phyloP scores from a whole-genome alignment of 208 protist genomes.

The Trypanosoma vivax region DNA sequence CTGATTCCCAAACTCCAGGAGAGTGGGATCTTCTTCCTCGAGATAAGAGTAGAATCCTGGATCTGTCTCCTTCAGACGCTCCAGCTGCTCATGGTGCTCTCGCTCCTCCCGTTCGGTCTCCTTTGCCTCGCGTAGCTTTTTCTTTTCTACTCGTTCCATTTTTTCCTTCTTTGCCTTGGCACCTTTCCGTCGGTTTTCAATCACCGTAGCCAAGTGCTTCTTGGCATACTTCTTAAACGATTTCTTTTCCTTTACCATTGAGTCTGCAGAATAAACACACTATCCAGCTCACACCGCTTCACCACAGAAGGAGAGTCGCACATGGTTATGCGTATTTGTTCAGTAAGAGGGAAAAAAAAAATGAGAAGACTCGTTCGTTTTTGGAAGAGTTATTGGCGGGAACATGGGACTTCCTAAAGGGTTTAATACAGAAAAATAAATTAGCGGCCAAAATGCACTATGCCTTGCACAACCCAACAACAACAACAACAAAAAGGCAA shows the following conservation, averaged over 20 bases:
- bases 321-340: too few species aligned
- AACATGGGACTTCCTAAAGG: too few species aligned
- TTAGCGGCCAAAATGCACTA: too few species aligned
- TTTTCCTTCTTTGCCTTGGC: slow-evolving; percentile 86
- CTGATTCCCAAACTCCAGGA: slow-evolving; percentile 80
- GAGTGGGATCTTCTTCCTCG: slow-evolving; percentile 83
- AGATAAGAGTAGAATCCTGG: slow-evolving; percentile 87
- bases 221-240: slow-evolving; percentile 90
- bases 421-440: too few species aligned
- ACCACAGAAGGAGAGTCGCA: too few species aligned
- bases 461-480: too few species aligned
- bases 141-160: slow-evolving; percentile 70
- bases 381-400: too few species aligned
- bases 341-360: too few species aligned
- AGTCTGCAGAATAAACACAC: background rate
- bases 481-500: too few species aligned
- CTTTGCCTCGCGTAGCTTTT: slow-evolving; percentile 64
- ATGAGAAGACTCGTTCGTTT: too few species aligned
- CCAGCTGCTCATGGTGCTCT: slow-evolving; percentile 84
- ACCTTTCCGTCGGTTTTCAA: slow-evolving; percentile 84
- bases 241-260: slow-evolving; percentile 87
- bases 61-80: slow-evolving; percentile 85
- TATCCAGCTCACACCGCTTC: too few species aligned
- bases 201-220: slow-evolving; percentile 85
- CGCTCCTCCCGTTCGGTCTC: slow-evolving; percentile 68